These are phyloP conservation scores for Colletotrichum tabaci DNA, from an alignment of 2,329 filamentous ascomycete genomes.

Conservation along the genomic window DNA sequence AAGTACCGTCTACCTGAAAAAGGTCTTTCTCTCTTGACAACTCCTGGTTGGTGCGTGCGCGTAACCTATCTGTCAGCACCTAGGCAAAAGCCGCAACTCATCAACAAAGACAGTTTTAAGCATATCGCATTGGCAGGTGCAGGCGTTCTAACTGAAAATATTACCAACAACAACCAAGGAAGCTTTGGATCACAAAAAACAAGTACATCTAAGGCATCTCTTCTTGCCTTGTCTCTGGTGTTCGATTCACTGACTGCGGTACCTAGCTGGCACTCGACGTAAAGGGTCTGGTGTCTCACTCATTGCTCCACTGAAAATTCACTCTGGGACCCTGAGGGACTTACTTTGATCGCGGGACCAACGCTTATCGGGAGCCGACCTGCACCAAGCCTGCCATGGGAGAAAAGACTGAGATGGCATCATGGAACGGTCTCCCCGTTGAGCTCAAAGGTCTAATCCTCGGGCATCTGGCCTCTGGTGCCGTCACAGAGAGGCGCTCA, in stretches of 20 bases:
- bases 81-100: constrained; percentile 19
- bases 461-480: constrained; percentile 29
- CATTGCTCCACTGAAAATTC: constrained; percentile 31
- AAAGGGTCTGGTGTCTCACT: constrained; percentile 27
- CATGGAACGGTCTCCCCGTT: constrained; percentile 42
- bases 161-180: background rate
- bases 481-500: constrained; percentile 19
- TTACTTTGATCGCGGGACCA: constrained; percentile 2
- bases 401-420: constrained; percentile 40
- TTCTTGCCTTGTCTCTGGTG: background rate
- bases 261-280: background rate
- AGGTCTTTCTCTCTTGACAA: background rate
- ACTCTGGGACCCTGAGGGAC: constrained; percentile 11
- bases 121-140: background rate
- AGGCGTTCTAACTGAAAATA: constrained; percentile 28
- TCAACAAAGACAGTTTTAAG: constrained; percentile 12
- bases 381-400: constrained; percentile 16
- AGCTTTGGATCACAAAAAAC: constrained; percentile 1
- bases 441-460: constrained; percentile 41
- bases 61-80: constrained; percentile 5
- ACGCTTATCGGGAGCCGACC: constrained; percentile 12
- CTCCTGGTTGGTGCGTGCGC: constrained; percentile 16
- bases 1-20: background rate
- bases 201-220: too few species aligned
- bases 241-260: background rate